Base-by-base conservation (phyloP, 345 rosid species). In the Mercurialis annua region DNA sequence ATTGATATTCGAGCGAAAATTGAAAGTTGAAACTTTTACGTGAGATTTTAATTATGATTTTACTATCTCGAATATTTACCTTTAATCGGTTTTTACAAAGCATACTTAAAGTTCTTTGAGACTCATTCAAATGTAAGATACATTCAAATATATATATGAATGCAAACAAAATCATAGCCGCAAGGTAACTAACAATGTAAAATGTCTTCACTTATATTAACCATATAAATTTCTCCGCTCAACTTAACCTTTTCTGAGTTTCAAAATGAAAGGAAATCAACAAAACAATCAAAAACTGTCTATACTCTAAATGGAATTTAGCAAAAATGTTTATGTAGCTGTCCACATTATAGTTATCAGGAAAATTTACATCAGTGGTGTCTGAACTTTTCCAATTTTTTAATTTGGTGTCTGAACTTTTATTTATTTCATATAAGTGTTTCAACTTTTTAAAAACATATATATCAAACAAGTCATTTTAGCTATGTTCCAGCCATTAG, bases 31-130 rank as follows among this genome's bases (percentile, higher is more conserved):
- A n/a, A n/a, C n/a, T n/a, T n/a, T n/a, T n/a, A n/a, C n/a, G n/a
- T n/a, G n/a, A n/a, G n/a, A n/a, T n/a, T n/a, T n/a, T n/a, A n/a
- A n/a, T n/a, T n/a, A n/a, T n/a, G n/a, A n/a, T n/a, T n/a, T n/a
- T n/a, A n/a, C n/a, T n/a, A n/a, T n/a, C n/a, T n/a, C n/a, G n/a
- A n/a, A n/a, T n/a, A n/a, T n/a, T n/a, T n/a, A n/a, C n/a, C n/a
- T n/a, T n/a, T n/a, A n/a, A 20, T 50, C 29, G 54, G 23, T 50
- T 50, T 50, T 50, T 15, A 50, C 54, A 50, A 50, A 50, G 54
- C 27, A 23, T 21, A 2, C 1, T 50, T 6, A 50, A 10, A 50
- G 8, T 50, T 48, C 14, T 50, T 7, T 21, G 5, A 1, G 21
- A 47, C 21, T 1, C 21, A 5, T 47, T 47, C 21, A n/a, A 48